Conservation (phyloP, 495 filamentous ascomycete species). For the Trichoderma orchidacearum region DNA sequence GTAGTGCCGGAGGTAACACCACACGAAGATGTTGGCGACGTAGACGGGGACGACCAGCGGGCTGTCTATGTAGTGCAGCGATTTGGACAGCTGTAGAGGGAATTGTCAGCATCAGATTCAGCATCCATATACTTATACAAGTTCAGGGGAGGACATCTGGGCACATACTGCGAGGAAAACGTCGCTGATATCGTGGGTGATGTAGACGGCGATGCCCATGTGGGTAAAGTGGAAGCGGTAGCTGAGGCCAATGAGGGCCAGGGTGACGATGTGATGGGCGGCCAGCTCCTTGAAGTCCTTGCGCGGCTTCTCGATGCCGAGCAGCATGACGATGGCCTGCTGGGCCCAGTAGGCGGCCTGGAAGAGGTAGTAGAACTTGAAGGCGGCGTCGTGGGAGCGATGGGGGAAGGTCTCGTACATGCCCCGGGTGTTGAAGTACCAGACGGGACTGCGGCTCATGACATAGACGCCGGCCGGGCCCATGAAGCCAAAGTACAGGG, state of each 20-base stretch:
- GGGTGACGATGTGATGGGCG: conserved; percentile 82
- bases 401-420: conserved; percentile 94
- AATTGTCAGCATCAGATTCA: not conserved
- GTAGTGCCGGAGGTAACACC: conserved; percentile 88
- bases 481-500: conserved; percentile 78
- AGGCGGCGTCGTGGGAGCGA: conserved; percentile 61
- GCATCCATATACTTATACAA: no score
- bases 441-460: conserved; percentile 79
- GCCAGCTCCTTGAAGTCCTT: conserved; percentile 97
- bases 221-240: conserved; percentile 98
- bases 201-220: conserved; percentile 90
- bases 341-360: conserved; percentile 95
- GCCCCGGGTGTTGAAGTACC: conserved; percentile 86
- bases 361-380: conserved; percentile 96
- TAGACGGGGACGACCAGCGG: conserved; percentile 70
- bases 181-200: conserved; percentile 93
- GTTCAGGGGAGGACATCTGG: not conserved
- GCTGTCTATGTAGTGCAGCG: conserved; percentile 81
- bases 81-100: conserved; percentile 59
- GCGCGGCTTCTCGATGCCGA: conserved; percentile 86
- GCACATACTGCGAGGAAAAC: conserved; percentile 77
- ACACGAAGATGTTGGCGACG: conserved; percentile 64
- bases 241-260: conserved; percentile 72
- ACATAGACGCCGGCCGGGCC: conserved; percentile 84
- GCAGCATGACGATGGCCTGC: conserved; percentile 77